A percentile compares a stretch with the other conserved stretches of the same genome.
Evolutionary conservation across 257 asterid species (phyloP).

Genomic region (Fraxinus americana): DNA sequence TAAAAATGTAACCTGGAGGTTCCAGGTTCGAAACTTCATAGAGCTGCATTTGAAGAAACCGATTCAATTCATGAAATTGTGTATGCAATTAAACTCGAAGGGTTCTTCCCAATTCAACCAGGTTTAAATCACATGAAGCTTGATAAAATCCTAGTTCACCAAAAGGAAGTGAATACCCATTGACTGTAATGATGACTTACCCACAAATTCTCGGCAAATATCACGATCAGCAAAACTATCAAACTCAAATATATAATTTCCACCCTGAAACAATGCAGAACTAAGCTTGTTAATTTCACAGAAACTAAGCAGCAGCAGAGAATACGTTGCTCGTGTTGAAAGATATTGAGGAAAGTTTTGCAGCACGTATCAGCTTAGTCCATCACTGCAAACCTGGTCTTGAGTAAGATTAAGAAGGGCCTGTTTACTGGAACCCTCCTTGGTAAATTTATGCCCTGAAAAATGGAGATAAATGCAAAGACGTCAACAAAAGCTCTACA

Average conservation of each 20-base stretch:
- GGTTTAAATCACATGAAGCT: background rate
- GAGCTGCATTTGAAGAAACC: background rate
- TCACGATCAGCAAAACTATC: constrained; percentile 84
- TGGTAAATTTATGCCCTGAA: constrained; percentile 76
- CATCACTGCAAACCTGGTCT: constrained; percentile 59
- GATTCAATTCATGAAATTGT: background rate
- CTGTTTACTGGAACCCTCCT: constrained; percentile 70
- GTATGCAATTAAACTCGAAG: background rate
- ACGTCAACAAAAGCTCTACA: constrained; percentile 12
- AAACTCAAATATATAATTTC: constrained; percentile 74
- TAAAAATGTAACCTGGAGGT: background rate
- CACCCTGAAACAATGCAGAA: constrained; percentile 56
- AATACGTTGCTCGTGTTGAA: constrained; percentile 12
- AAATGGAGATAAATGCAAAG: constrained; percentile 13
- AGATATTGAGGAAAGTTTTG: constrained; percentile 12
- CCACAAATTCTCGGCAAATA: constrained; percentile 82
- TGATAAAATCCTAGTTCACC: constrained; percentile 12
- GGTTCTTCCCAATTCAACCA: background rate
- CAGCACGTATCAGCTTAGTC: constrained; percentile 13
- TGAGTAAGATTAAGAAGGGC: constrained; percentile 77
- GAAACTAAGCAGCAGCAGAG: constrained; percentile 6
- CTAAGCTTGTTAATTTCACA: constrained; percentile 21
- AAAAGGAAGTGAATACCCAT: constrained; percentile 11
- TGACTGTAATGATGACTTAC: constrained; percentile 48
- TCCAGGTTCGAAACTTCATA: background rate